Evolutionary conservation across 495 filamentous ascomycete species (phyloP).

Genomic region (Patellaria atrata): DNA sequence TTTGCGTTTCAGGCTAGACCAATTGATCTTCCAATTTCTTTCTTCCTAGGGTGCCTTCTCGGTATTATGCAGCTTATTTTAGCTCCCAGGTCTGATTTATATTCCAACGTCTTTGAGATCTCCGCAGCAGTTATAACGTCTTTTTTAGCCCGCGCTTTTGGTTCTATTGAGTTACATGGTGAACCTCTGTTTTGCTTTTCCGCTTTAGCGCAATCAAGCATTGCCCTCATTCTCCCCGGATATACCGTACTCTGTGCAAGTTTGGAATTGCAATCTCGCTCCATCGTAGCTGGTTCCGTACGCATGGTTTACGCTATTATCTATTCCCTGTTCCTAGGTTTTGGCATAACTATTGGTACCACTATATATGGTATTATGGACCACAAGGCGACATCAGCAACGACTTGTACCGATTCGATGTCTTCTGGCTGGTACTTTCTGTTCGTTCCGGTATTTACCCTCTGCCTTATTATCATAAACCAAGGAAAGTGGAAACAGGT

Average conservation of each 20-base stretch:
- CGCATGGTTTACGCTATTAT: constrained; percentile 95
- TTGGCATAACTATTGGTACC: constrained; percentile 89
- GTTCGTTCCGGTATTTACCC: constrained; percentile 69
- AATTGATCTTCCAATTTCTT: constrained; percentile 79
- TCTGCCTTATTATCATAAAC: constrained; percentile 74
- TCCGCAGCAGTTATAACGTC: constrained; percentile 73
- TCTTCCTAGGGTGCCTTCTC: constrained; percentile 69
- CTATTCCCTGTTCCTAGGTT: constrained; percentile 91
- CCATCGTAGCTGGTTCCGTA: constrained; percentile 78
- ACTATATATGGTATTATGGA: constrained; percentile 79
- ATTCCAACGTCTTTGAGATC: constrained; percentile 85
- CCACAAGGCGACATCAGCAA: constrained; percentile 52
- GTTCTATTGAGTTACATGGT: constrained; percentile 49
- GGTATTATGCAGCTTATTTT: constrained; percentile 71
- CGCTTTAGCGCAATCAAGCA: constrained; percentile 75
- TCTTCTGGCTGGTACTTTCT: constrained; percentile 48
- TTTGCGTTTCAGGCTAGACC: constrained; percentile 81
- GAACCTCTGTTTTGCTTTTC: constrained; percentile 79
- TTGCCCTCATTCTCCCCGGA: constrained; percentile 84
- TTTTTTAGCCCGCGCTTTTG: constrained; percentile 80
- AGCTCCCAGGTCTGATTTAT: constrained; percentile 64
- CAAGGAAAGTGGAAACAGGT: constrained; percentile 82
- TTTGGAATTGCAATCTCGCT: constrained; percentile 75
- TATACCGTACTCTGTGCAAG: constrained; percentile 72
- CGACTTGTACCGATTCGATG: constrained; percentile 53